Percentiles rank a stretch among this genome's conserved stretches.
phyloP scores from a whole-genome alignment of 805 yeast genomes.

The Schizosaccharomyces lindneri region DNA sequence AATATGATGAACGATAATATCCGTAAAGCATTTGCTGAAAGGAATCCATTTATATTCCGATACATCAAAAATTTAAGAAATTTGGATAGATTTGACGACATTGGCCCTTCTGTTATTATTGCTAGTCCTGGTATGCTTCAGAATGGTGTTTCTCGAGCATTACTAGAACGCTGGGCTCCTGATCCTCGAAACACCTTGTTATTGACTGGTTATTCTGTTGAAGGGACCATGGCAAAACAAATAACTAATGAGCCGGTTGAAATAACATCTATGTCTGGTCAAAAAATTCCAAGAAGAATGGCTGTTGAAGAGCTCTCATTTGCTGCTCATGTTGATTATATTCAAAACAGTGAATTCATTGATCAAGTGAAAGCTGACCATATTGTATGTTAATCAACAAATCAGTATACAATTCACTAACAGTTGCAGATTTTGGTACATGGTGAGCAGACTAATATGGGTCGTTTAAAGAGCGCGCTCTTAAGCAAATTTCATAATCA shows the following conservation, averaged over 20 bases:
- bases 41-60: slow-evolving; percentile 79
- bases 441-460: slow-evolving; percentile 98
- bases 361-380: slow-evolving; percentile 65
- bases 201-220: slow-evolving; percentile 91
- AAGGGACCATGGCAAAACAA: slow-evolving; percentile 91
- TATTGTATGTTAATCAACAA: slow-evolving; percentile 19
- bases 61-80: slow-evolving; percentile 56
- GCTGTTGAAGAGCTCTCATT: slow-evolving; percentile 82
- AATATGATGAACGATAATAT: slow-evolving; percentile 93
- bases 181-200: slow-evolving; percentile 73
- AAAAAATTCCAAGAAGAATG: slow-evolving; percentile 64
- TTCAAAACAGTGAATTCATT: slow-evolving; percentile 75
- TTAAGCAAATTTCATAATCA: slow-evolving; percentile 62
- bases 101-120: slow-evolving; percentile 85
- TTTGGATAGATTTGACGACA: slow-evolving; percentile 66
- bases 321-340: slow-evolving; percentile 98
- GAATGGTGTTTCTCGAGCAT: slow-evolving; percentile 76
- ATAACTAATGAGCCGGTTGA: slow-evolving; percentile 69
- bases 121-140: slow-evolving; percentile 97
- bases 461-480: slow-evolving; percentile 78
- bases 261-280: slow-evolving; percentile 43
- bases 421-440: slow-evolving; percentile 35
- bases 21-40: slow-evolving; percentile 28
- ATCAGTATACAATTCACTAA: neutral
- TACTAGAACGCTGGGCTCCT: slow-evolving; percentile 91